phyloP scores from a whole-genome alignment of 306 rosid species.

The Benincasa hispida region DNA sequence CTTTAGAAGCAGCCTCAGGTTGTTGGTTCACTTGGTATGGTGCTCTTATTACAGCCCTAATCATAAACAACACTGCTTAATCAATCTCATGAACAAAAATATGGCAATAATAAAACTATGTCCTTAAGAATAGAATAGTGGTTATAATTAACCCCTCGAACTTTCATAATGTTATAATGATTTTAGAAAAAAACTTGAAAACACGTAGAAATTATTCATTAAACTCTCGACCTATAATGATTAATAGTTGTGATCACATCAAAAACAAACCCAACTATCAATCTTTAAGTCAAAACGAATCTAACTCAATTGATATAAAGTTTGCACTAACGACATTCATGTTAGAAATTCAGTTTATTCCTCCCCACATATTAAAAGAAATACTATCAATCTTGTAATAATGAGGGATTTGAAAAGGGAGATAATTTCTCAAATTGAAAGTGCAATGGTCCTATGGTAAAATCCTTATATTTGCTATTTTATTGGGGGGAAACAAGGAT shows the following conservation, averaged over 20 bases:
- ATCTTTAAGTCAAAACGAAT: too few relatives aligned
- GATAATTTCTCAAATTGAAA: neutral
- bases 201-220: too few relatives aligned
- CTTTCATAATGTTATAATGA: too few relatives aligned
- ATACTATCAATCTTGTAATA: too few relatives aligned
- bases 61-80: neutral
- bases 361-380: too few relatives aligned
- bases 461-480: neutral
- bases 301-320: too few relatives aligned
- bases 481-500: neutral
- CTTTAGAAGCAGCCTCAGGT: neutral
- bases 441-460: neutral
- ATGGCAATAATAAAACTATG: too few relatives aligned
- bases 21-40: slow-evolving; percentile 42
- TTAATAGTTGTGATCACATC: neutral
- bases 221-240: too few relatives aligned
- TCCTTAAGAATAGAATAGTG: too few relatives aligned
- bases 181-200: too few relatives aligned
- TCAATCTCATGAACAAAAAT: neutral
- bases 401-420: neutral
- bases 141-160: neutral
- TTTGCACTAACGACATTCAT: too few relatives aligned
- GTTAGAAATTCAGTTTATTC: too few relatives aligned
- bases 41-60: slow-evolving; percentile 49
- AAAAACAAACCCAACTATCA: neutral